phyloP scores from a whole-genome alignment of 768 basidiomycete species.

The Tulasnella sp. region DNA sequence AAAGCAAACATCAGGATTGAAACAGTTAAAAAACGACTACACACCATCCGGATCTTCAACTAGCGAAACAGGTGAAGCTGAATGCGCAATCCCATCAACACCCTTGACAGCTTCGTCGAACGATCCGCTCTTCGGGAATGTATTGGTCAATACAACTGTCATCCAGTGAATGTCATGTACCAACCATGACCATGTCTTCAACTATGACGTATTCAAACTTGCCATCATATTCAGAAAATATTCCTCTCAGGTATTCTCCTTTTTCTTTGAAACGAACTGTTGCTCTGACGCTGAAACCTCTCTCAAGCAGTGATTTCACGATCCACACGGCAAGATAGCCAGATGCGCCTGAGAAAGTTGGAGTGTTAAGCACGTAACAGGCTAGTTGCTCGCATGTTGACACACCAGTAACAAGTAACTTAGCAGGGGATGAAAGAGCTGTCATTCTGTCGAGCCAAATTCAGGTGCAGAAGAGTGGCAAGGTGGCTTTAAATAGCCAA shows the following conservation, averaged over 20 bases:
- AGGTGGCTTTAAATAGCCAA: too few relatives aligned
- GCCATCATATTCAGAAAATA: slow-evolving; percentile 38
- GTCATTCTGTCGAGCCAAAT: too few relatives aligned
- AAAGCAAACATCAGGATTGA: neutral
- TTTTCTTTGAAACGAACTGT: slow-evolving; percentile 51
- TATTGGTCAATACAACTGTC: neutral
- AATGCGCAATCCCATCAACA: slow-evolving; percentile 58
- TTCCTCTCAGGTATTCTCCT: slow-evolving; percentile 40
- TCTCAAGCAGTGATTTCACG: slow-evolving; percentile 20
- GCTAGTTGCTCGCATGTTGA: neutral
- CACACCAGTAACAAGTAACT: slow-evolving; percentile 15
- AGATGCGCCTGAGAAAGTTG: slow-evolving; percentile 1
- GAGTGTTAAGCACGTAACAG: neutral
- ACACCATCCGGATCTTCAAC: slow-evolving; percentile 18
- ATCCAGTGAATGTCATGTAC: slow-evolving; percentile 5
- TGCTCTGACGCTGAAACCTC: slow-evolving; percentile 20
- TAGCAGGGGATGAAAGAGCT: slow-evolving; percentile 7
- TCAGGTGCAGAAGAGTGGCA: too few relatives aligned
- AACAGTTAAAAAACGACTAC: slow-evolving; percentile 21
- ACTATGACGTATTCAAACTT: slow-evolving; percentile 51
- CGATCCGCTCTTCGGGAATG: slow-evolving; percentile 29
- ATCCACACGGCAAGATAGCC: slow-evolving; percentile 21
- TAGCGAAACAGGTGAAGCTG: slow-evolving; percentile 47
- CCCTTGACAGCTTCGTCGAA: slow-evolving; percentile 72
- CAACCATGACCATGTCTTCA: slow-evolving; percentile 21